Base-by-base conservation (phyloP, 306 rosid species). In the Lotus japonicus region DNA sequence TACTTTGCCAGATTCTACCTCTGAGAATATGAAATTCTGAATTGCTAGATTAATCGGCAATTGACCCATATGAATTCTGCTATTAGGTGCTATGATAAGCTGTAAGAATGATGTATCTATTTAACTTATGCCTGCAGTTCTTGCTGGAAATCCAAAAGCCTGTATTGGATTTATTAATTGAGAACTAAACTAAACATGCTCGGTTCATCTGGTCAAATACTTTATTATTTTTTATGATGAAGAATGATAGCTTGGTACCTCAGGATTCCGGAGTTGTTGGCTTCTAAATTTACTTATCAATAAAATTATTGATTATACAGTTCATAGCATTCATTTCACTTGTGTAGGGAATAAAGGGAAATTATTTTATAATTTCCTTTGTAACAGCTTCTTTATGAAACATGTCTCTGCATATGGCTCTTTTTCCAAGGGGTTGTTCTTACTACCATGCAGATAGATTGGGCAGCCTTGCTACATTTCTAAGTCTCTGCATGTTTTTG, bases 381-480 rank as follows among this genome's bases (percentile, higher is more conserved):
- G 74, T 78, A 11, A 57, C 92, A 95, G 99, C 89, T 95, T 66
- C 96, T 95, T 53, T 95, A 95, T 66, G 97, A 95, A 78, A 90
- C 99, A 1, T 90, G 97, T 76, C 89, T 95, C 35, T 95, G 99
- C 66, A 60, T 95, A 56, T 95, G 99, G 99, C 96, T 90, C 71
- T 81, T 95, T n/a, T 39, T 38, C 15, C 5, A 4, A 13, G 7
- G 64, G 45, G 8, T 33, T 26, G 3, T 31, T 31, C 36, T 17
- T 11, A 11, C 35, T 17, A 17, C 10, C 10, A 39, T 17, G 11
- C 36, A 0, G 6, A 17, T 12, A 61, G 66, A 61, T 17, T 60
- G 6, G 66, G 36, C 26, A 35, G 35, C 33, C 67, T 39, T 39
- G 26, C 9, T 4, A 15, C 49, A 18, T 6, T 39, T 15, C 12